Base-by-base conservation (phyloP, 176 grass and related monocot species). In the Oryza nivara region DNA sequence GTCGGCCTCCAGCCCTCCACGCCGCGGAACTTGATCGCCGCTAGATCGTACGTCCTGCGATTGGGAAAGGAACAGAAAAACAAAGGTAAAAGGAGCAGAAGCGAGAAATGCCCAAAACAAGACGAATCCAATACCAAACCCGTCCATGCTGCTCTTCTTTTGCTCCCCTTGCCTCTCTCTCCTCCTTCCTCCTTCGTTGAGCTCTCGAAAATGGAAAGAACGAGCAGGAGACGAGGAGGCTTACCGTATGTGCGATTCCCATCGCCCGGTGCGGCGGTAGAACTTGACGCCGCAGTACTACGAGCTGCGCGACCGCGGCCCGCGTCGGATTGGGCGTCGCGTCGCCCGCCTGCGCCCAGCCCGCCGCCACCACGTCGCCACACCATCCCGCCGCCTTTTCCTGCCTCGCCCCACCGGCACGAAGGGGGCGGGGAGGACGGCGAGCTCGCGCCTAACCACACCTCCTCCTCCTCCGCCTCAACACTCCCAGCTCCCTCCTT, bases 21-120 rank as follows among this genome's bases (percentile, higher is more conserved):
- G 56, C 96, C 96, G 56, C 96, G 91, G 70, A 98, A 98, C 86
- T 98, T 98, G 83, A 98, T 93, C 47, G 96, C 96, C 28, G 96
- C 96, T 68, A 93, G 92, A 85, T 98, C 96, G 80, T 98, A 98
- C 19, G 96, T 93, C 88, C 96, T 98, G 72, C 70, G 4, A 9
- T 58, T 3, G 40, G 16, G 68, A 2, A 60, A 35, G 38, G 38
- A 40, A 7, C 38, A 40, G 1, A 17, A 32, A 36, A 23, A 28
- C 73, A 74, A 88, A 92, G 86, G 86, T 63, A 89, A 89, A 88
- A 82, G 87, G 22, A 80, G 74, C 70, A 84, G 85, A 84, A 63
- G 70, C 80, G 71, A 79, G 84, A 77, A 88, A 83, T 82, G 90
- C 88, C 87, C 73, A 80, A 86, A 93, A 89, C 82, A 80, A 82